Conservation (phyloP, 2,329 filamentous ascomycete species). For the Trichoderma simmonsii region DNA sequence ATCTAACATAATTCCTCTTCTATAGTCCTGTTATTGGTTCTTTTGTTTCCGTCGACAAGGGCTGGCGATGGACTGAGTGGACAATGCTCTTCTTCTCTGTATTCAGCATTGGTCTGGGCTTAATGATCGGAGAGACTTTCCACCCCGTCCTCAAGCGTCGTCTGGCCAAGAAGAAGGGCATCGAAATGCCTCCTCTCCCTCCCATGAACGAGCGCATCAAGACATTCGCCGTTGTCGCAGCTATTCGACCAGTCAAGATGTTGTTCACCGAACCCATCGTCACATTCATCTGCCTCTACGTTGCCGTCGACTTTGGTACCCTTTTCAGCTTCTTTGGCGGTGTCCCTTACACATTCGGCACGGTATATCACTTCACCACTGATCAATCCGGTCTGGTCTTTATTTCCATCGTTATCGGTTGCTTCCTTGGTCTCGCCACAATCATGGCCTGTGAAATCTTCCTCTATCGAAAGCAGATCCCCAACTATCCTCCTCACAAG, state of each 20-base stretch:
- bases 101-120: conserved; percentile 34
- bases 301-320: conserved; percentile 49
- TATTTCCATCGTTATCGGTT: conserved; percentile 45
- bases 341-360: conserved; percentile 47
- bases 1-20: not conserved
- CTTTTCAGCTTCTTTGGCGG: conserved; percentile 53
- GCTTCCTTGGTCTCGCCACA: conserved; percentile 41
- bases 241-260: conserved; percentile 55
- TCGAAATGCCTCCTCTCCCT: conserved; percentile 25
- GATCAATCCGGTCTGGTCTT: conserved; percentile 45
- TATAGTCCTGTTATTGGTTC: conserved; percentile 47
- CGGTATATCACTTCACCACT: conserved; percentile 43
- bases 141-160: conserved; percentile 48
- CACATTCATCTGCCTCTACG: conserved; percentile 51
- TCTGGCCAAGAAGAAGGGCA: conserved; percentile 36
- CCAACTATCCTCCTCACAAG: conserved; percentile 32
- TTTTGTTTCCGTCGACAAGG: conserved; percentile 43
- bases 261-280: conserved; percentile 62
- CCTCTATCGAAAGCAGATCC: conserved; percentile 40
- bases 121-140: conserved; percentile 54
- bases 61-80: conserved; percentile 55
- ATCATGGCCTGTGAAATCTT: conserved; percentile 40
- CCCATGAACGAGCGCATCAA: conserved; percentile 28
- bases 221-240: conserved; percentile 40
- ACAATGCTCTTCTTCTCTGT: conserved; percentile 46